These are phyloP conservation scores for Nectriaceae sp. DNA, from an alignment of 2,329 filamentous ascomycete genomes.

Conservation along the genomic window DNA sequence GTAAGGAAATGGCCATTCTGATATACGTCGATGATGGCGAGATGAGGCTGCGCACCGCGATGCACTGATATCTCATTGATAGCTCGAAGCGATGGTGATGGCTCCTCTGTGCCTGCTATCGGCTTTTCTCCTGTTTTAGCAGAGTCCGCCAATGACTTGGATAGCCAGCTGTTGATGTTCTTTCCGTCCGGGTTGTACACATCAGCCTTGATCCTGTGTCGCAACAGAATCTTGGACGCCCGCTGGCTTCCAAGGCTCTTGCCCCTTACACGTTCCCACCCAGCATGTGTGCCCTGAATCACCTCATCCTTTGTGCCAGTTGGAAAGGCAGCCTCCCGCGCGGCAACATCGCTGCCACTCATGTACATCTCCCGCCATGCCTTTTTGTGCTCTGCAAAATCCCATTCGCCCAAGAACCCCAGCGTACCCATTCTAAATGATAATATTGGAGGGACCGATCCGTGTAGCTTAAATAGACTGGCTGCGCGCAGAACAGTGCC, in stretches of 20 bases:
- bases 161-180: slow-evolving; percentile 57
- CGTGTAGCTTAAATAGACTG: slow-evolving; percentile 71
- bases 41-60: slow-evolving; percentile 83
- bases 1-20: slow-evolving; percentile 89
- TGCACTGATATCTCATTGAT: slow-evolving; percentile 97
- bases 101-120: slow-evolving; percentile 38
- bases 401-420: slow-evolving; percentile 95
- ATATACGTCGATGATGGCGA: slow-evolving; percentile 89
- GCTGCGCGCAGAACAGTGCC: slow-evolving; percentile 40
- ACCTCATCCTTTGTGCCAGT: slow-evolving; percentile 29
- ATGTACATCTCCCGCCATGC: slow-evolving; percentile 94
- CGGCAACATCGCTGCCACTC: slow-evolving; percentile 59
- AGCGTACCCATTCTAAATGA: slow-evolving; percentile 97
- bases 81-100: slow-evolving; percentile 59
- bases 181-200: slow-evolving; percentile 72
- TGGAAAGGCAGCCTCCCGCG: slow-evolving; percentile 45
- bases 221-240: slow-evolving; percentile 78
- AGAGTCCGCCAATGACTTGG: slow-evolving; percentile 46
- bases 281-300: slow-evolving; percentile 8
- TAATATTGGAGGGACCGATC: slow-evolving; percentile 83
- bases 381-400: slow-evolving; percentile 87
- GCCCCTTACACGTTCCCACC: slow-evolving; percentile 74
- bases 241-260: slow-evolving; percentile 78
- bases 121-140: slow-evolving; percentile 40
- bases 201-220: slow-evolving; percentile 84